Conservation (phyloP, 768 basidiomycete genomes). For the Heimioporus sp. region DNA sequence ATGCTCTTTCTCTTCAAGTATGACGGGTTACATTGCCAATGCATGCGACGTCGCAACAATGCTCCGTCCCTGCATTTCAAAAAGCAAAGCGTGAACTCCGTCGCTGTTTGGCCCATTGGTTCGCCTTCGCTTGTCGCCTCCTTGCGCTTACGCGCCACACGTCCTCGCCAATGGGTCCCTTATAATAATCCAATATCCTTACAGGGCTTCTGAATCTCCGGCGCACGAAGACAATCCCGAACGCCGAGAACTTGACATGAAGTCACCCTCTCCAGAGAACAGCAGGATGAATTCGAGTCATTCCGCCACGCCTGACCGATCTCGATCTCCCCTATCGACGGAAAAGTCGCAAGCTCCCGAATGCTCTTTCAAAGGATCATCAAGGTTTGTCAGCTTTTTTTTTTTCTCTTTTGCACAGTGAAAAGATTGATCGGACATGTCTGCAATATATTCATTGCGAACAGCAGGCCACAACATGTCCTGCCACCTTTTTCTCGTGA, state of each 20-base stretch:
- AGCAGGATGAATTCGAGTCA: slow-evolving; percentile 21
- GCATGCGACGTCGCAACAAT: slow-evolving; percentile 11
- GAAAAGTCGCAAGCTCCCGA: slow-evolving; percentile 20
- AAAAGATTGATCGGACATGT: slow-evolving; percentile 25
- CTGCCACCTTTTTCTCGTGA: slow-evolving; percentile 32
- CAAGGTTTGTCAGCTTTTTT: slow-evolving; percentile 23
- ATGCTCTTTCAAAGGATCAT: slow-evolving; percentile 20
- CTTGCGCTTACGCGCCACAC: slow-evolving; percentile 29
- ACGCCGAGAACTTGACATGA: slow-evolving; percentile 11
- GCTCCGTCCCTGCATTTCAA: slow-evolving; percentile 9
- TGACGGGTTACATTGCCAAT: slow-evolving; percentile 2
- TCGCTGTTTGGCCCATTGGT: slow-evolving; percentile 6
- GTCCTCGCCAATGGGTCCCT: slow-evolving; percentile 17
- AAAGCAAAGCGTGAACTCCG: slow-evolving; percentile 15
- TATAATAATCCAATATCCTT: slow-evolving; percentile 19
- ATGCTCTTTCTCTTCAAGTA: slow-evolving; percentile 4
- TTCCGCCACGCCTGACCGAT: slow-evolving; percentile 13
- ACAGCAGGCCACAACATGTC: slow-evolving; percentile 34
- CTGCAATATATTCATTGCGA: slow-evolving; percentile 21
- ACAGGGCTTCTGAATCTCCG: slow-evolving; percentile 33
- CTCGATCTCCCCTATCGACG: slow-evolving; percentile 18
- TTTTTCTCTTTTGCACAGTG: slow-evolving; percentile 6
- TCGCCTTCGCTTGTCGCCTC: slow-evolving; percentile 22
- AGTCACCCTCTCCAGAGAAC: slow-evolving; percentile 21
- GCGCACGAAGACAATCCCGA: slow-evolving; percentile 20